Evolutionary conservation across 2,329 filamentous ascomycete genomes (phyloP).

Genomic region (Macrophomina tecta): DNA sequence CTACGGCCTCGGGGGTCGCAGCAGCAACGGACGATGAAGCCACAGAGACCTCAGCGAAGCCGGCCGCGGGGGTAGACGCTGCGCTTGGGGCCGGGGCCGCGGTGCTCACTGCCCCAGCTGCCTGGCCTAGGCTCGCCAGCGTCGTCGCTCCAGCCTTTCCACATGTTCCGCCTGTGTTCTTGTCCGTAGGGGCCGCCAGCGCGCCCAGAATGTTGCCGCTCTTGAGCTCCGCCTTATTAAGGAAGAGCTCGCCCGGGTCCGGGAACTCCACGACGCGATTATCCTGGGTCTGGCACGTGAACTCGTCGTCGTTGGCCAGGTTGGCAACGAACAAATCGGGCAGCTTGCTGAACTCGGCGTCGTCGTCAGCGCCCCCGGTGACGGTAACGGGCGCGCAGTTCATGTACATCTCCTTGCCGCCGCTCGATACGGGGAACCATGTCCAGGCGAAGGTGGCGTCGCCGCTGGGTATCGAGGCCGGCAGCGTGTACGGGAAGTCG

Average conservation of each 20-base stretch:
- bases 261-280: not conserved
- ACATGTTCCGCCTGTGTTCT: conserved; percentile 35
- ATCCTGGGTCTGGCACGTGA: not conserved
- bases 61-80: not conserved
- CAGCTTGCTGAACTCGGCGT: conserved; percentile 64
- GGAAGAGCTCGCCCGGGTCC: not conserved
- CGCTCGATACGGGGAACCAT: conserved; percentile 81
- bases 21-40: conserved; percentile 46
- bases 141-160: conserved; percentile 47
- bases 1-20: conserved; percentile 34
- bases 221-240: not conserved
- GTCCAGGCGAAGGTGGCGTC: conserved; percentile 87
- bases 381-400: conserved; percentile 83
- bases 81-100: not conserved
- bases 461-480: conserved; percentile 72
- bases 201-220: not conserved
- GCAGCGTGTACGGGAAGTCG: conserved; percentile 73
- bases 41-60: conserved; percentile 17
- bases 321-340: conserved; percentile 79
- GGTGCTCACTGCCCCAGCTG: conserved; percentile 41
- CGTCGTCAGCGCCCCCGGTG: conserved; percentile 57
- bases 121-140: conserved; percentile 49
- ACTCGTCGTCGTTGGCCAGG: conserved; percentile 46
- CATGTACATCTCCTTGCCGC: conserved; percentile 95
- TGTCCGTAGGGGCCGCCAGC: conserved; percentile 19